Evolutionary conservation across 257 asterid genomes (phyloP).

Genomic region (Rhazya stricta): DNA sequence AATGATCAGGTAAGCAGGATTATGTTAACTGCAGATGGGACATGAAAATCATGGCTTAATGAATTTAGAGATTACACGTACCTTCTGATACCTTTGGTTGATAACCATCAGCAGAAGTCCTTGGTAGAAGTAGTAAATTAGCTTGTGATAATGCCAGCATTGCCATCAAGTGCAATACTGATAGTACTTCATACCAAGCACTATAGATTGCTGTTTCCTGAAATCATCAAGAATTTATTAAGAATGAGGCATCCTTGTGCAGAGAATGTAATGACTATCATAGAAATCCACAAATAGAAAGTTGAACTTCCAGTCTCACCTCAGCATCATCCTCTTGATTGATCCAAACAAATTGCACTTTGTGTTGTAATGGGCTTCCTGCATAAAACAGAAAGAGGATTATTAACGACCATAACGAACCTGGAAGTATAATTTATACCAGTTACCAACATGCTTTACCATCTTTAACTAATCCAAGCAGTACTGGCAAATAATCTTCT

Average conservation of each 20-base stretch:
- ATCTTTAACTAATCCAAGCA: slow-evolving; percentile 87
- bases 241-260: slow-evolving; percentile 14
- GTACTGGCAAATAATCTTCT: slow-evolving; percentile 89
- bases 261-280: slow-evolving; percentile 21
- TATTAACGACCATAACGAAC: slow-evolving; percentile 19
- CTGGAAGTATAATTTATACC: slow-evolving; percentile 2
- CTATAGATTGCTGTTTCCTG: slow-evolving; percentile 85
- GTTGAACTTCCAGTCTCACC: slow-evolving; percentile 38
- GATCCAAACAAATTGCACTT: slow-evolving; percentile 83
- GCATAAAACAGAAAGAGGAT: slow-evolving; percentile 24
- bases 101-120: slow-evolving; percentile 78
- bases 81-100: slow-evolving; percentile 96
- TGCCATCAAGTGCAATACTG: slow-evolving; percentile 98
- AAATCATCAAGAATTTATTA: slow-evolving; percentile 10
- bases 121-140: slow-evolving; percentile 83
- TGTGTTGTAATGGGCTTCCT: slow-evolving; percentile 89
- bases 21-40: not conserved
- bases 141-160: slow-evolving; percentile 81
- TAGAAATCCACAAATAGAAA: not conserved
- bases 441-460: slow-evolving; percentile 41
- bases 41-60: not conserved
- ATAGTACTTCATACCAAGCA: slow-evolving; percentile 92
- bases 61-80: slow-evolving; percentile 24
- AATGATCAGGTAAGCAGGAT: not conserved
- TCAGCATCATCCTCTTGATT: slow-evolving; percentile 98